phyloP scores from a whole-genome alignment of 1,284 basidiomycete genomes.

The Heterobasidion occidentale region DNA sequence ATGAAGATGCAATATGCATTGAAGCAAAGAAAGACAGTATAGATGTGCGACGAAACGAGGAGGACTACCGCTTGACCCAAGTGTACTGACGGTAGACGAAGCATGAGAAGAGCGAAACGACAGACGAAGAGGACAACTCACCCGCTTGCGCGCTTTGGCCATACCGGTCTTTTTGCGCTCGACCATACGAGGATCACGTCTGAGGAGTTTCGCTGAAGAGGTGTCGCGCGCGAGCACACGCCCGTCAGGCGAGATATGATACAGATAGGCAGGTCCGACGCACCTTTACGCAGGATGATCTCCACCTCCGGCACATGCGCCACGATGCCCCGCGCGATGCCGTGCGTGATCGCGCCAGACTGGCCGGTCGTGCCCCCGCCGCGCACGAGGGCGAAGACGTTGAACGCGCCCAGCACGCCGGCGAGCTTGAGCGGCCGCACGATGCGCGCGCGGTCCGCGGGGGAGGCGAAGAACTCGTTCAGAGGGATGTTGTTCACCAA shows the following conservation, averaged over 20 bases:
- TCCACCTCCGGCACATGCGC: constrained; percentile 63
- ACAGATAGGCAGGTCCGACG: constrained; percentile 6
- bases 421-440: constrained; percentile 81
- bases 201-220: constrained; percentile 70
- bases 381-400: constrained; percentile 81
- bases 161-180: constrained; percentile 95
- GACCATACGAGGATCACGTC: constrained; percentile 94
- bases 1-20: not conserved
- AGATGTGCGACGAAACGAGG: not conserved
- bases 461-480: constrained; percentile 71
- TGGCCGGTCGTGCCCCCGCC: constrained; percentile 91
- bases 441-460: constrained; percentile 73
- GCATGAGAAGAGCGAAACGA: constrained; percentile 2
- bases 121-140: constrained; percentile 33
- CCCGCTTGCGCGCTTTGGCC: constrained; percentile 87
- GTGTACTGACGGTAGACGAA: constrained; percentile 48
- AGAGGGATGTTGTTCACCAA: constrained; percentile 84
- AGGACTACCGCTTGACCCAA: constrained; percentile 88
- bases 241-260: not conserved
- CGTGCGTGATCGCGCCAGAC: constrained; percentile 83
- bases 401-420: constrained; percentile 85
- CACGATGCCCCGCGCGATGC: constrained; percentile 75
- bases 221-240: not conserved
- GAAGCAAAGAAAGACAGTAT: not conserved
- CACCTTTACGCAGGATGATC: constrained; percentile 68